These are phyloP conservation scores for Pseudopyricularia javanii DNA, from an alignment of 2,329 filamentous ascomycete species.

Conservation along the genomic window DNA sequence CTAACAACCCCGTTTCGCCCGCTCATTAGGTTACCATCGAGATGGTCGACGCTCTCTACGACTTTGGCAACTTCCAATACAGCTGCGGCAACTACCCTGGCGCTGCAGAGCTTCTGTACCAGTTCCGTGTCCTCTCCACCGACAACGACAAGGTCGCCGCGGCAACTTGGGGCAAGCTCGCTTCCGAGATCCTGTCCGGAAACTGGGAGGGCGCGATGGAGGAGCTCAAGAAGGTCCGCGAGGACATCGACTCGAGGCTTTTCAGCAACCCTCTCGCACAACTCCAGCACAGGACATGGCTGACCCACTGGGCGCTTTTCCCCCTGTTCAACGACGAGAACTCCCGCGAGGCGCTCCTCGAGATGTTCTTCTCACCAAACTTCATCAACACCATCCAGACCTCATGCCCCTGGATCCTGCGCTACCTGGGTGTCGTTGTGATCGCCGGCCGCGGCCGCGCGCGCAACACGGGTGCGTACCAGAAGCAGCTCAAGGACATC, in stretches of 20 bases:
- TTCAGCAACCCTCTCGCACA: slow-evolving; percentile 95
- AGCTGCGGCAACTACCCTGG: slow-evolving; percentile 88
- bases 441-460: slow-evolving; percentile 79
- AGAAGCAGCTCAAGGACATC: slow-evolving; percentile 97
- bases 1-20: not conserved
- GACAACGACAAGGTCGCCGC: slow-evolving; percentile 96
- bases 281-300: slow-evolving; percentile 90
- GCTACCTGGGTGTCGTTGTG: slow-evolving; percentile 87
- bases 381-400: slow-evolving; percentile 99
- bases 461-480: slow-evolving; percentile 76
- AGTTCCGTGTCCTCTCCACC: slow-evolving; percentile 94
- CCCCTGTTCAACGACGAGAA: slow-evolving; percentile 96
- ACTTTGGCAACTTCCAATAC: slow-evolving; percentile 96
- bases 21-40: slow-evolving; percentile 64
- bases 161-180: slow-evolving; percentile 96
- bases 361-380: slow-evolving; percentile 91
- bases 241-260: slow-evolving; percentile 84
- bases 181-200: slow-evolving; percentile 84
- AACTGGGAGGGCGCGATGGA: slow-evolving; percentile 94
- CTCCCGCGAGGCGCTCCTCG: slow-evolving; percentile 80
- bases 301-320: slow-evolving; percentile 97
- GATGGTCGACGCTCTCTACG: slow-evolving; percentile 92
- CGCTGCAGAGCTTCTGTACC: slow-evolving; percentile 86
- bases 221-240: slow-evolving; percentile 81
- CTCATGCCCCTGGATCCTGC: slow-evolving; percentile 88